These are phyloP conservation scores for Didymella sp. DNA, from an alignment of 2,329 filamentous ascomycete species.

Conservation along the genomic window DNA sequence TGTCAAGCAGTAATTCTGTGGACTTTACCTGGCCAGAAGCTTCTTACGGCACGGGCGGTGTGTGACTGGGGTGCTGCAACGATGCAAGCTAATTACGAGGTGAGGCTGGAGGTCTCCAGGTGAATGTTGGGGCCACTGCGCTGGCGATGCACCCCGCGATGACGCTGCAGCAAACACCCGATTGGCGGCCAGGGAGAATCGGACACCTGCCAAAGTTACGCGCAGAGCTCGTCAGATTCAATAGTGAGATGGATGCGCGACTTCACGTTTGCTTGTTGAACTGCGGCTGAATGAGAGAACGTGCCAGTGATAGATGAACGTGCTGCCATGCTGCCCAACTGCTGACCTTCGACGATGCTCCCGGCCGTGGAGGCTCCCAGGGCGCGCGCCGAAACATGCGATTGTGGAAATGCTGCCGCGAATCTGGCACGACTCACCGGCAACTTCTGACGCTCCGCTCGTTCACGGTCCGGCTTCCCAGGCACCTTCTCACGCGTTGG, in stretches of 20 bases:
- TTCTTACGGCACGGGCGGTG: constrained; percentile 31
- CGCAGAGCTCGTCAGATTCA: not conserved
- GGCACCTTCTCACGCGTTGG: constrained; percentile 12
- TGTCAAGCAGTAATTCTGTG: constrained; percentile 17
- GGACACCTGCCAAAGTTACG: constrained; percentile 1
- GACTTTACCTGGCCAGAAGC: constrained; percentile 32
- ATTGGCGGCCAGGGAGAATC: constrained; percentile 31
- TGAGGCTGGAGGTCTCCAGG: constrained; percentile 24
- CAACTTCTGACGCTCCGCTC: constrained; percentile 17
- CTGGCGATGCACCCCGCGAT: constrained; percentile 40
- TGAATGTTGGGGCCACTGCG: constrained; percentile 38
- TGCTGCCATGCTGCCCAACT: constrained; percentile 30
- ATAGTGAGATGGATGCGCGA: constrained; percentile 8
- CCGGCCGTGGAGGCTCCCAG: constrained; percentile 37
- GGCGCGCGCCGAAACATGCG: constrained; percentile 14
- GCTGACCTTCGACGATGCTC: constrained; percentile 16
- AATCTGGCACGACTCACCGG: constrained; percentile 4
- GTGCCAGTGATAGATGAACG: constrained; percentile 4
- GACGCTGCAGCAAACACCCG: constrained; percentile 36
- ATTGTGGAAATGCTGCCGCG: constrained; percentile 15
- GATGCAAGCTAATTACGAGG: constrained; percentile 24
- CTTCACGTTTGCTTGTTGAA: constrained; percentile 5
- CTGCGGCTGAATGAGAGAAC: constrained; percentile 7
- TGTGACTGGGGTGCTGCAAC: constrained; percentile 25
- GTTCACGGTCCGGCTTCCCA: constrained; percentile 21